These are phyloP conservation scores for Pelagophyceae sp. DNA, from an alignment of 352 stramenopile genomes.

Conservation along the genomic window DNA sequence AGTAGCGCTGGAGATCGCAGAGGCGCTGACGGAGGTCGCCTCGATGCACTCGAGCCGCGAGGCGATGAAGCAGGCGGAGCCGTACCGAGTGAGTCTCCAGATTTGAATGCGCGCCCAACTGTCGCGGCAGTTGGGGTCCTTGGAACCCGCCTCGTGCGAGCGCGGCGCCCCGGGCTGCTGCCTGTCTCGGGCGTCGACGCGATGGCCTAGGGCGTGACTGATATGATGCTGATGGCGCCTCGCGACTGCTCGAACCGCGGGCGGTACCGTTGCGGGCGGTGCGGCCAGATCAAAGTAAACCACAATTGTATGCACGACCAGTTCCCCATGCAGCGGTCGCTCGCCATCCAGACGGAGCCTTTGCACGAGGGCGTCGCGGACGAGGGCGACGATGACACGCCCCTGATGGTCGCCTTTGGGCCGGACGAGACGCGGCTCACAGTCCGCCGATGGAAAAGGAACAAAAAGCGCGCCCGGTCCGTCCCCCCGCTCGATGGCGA, in stretches of 20 bases:
- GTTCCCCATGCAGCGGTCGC: neutral
- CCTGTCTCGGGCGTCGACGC: no score
- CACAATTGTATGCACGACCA: neutral
- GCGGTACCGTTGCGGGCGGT: neutral
- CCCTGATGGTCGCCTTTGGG: neutral
- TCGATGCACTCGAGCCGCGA: neutral
- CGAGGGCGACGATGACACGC: neutral
- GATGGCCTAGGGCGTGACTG: no score
- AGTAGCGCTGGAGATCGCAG: neutral
- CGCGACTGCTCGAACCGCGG: no score
- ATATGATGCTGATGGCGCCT: no score
- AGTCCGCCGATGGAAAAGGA: no score
- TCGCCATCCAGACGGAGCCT: neutral
- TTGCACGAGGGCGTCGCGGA: neutral
- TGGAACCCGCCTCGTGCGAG: no score
- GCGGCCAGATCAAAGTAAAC: slow-evolving; percentile 3
- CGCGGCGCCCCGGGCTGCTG: no score
- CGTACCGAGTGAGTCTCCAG: no score
- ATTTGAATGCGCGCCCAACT: no score
- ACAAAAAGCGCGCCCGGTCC: no score
- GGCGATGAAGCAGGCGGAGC: neutral
- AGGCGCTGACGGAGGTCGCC: neutral
- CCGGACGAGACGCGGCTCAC: neutral
- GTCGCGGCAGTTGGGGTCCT: no score
- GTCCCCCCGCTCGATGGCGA: neutral